phyloP scores from a whole-genome alignment of 2,329 filamentous ascomycete genomes.

The Phialophora expanda region DNA sequence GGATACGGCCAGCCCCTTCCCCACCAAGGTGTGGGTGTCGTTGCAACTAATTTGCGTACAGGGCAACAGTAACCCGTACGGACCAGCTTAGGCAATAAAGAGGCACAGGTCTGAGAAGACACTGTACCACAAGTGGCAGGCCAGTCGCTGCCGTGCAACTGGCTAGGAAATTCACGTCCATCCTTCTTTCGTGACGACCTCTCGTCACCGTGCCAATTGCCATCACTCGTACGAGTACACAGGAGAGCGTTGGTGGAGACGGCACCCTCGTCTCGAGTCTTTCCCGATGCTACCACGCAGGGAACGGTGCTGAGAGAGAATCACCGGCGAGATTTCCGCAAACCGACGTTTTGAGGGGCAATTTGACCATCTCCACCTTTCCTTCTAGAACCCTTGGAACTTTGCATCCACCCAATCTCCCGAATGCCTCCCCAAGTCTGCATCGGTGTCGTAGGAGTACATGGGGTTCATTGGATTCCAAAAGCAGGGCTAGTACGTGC shows the following conservation, averaged over 20 bases:
- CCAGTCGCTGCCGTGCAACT: neutral
- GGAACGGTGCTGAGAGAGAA: neutral
- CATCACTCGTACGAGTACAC: neutral
- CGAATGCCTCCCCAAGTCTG: neutral
- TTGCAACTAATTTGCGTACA: neutral
- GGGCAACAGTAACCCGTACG: too few relatives aligned
- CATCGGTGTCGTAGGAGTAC: neutral
- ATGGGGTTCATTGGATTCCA: neutral
- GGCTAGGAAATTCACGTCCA: neutral
- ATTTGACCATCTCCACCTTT: neutral
- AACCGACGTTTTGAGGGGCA: neutral
- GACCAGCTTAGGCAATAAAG: too few relatives aligned
- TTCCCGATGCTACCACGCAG: neutral
- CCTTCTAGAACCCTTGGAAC: neutral
- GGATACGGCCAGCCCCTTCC: neutral
- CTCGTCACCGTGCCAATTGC: neutral
- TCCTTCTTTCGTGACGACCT: neutral
- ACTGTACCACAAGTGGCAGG: neutral
- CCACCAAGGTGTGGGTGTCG: neutral
- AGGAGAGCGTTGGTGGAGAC: neutral
- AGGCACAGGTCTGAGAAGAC: neutral
- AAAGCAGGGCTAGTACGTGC: too few relatives aligned
- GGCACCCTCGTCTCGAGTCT: neutral
- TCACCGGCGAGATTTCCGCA: constrained; percentile 2
- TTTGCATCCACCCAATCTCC: neutral